Evolutionary conservation across 2,329 filamentous ascomycete genomes (phyloP), one percentile per base, ranked within the genome.

Genomic region (Pseudogymnoascus sp.): DNA sequence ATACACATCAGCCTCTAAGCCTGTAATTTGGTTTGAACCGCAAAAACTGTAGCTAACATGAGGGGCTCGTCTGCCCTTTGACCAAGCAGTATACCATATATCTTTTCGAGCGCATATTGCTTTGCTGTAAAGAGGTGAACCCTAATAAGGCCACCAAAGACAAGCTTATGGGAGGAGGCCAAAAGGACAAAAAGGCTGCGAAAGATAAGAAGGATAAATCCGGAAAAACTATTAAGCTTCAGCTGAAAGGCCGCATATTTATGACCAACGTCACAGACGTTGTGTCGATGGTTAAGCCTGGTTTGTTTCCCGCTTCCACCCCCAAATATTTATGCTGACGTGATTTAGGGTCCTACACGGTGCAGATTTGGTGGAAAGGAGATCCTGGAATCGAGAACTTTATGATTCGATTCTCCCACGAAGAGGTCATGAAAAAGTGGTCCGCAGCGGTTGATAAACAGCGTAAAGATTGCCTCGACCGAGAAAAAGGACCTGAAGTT

Each of bases 261-360:
- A 97, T 99, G 93, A 92, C 93, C 69, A 99, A 99, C 72, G 93
- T 99, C 62, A 97, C 93, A 40, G 91, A 97, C 74, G 88, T 96
- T n/a, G 81, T 96, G 43, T 93, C 89, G 16, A 81, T 95, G 65
- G 87, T 88, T 60, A 96, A 93, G 75, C 90, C 91, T 76, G 92
- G 93, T 96, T 84, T 73, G 61, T 66, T 40, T 46, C 23, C 36
- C 62, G 4, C 31, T 62, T 65, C 28, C 36, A 3, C 7, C 63
- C 25, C 21, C 12, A 18, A 53, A 25, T 28, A 46, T 43, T 49
- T 37, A 16, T 49, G 63, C 75, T 77, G 69, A 79, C 67, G 42
- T 5, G 38, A 61, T 60, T 9, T 70, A 95, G 92, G 91, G 59
- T 93, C 91, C 9, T 96, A 97, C 73, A 93, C 90, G 1, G 90